Evolutionary conservation across 2,329 filamentous ascomycete genomes (phyloP), one percentile per base, ranked within the genome.

Genomic region (Ophiostoma sp.): DNA sequence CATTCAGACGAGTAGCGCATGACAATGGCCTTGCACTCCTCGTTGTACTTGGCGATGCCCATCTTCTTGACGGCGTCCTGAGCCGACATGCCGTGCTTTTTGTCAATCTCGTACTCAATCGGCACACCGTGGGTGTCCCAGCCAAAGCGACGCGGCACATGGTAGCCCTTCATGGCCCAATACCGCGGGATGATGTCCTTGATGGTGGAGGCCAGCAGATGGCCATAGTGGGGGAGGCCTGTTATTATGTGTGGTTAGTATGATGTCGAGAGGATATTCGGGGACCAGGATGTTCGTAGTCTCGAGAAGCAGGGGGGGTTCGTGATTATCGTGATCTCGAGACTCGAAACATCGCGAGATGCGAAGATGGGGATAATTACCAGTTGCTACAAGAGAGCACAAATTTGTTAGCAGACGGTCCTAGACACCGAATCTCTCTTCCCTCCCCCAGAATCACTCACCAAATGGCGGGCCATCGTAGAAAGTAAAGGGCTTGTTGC

Each of bases 81-180:
- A 70, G 94, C 77, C 2, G 93, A 93, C 79, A 97, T 95, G 55
- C 93, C 93, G 76, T 97, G 87, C 83, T 95, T 95, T 87, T 98
- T 98, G 86, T 98, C 95, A 80, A 98, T 98, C 84, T 98, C 95
- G 82, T 97, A 93, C 84, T 98, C 95, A 77, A 98, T 96, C 19
- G 95, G 95, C 71, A 98, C 87, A 75, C 95, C 95, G 80, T 98
- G 95, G 1, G 95, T 91, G 75, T 98, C 95, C 95, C 95, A 98
- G 71, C 95, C 95, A 78, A 98, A 98, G 74, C 95, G 89, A 76
- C 95, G 89, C 85, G 96, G 93, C 70, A 98, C 95, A 84, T 97
- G 92, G 80, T 91, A 93, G 19, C 95, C 95, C 75, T 77, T 77
- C 74, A 76, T 76, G 70, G 94, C 94, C 94, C 95, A 98, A 83